Evolutionary conservation across 2,329 filamentous ascomycete species (phyloP).

Genomic region (Trichoderma citrinoviride): DNA sequence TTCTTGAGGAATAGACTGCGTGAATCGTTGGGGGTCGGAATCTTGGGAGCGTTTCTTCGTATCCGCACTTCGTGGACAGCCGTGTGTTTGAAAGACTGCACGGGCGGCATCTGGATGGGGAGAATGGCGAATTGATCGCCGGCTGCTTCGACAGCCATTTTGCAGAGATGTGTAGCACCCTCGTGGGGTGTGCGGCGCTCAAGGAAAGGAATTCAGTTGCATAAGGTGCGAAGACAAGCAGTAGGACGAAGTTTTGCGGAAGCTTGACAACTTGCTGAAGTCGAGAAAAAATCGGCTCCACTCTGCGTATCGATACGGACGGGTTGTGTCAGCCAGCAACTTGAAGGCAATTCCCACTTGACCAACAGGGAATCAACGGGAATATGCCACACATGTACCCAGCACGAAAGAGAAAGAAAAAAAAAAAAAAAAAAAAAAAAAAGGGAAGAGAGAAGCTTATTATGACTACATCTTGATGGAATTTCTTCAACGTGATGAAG

Average conservation of each 20-base stretch:
- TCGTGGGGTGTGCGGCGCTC: background rate
- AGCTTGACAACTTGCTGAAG: background rate
- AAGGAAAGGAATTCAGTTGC: background rate
- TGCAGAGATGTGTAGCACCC: background rate
- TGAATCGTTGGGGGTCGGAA: constrained; percentile 68
- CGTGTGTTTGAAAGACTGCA: constrained; percentile 59
- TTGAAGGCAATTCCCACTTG: background rate
- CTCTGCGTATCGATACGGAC: constrained; percentile 5
- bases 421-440: background rate
- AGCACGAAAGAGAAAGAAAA: background rate
- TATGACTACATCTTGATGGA: background rate
- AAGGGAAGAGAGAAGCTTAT: too few species aligned
- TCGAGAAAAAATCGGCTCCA: constrained; percentile 20
- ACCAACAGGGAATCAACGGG: background rate
- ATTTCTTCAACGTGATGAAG: too few species aligned
- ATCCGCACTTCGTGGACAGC: constrained; percentile 83
- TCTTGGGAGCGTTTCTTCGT: constrained; percentile 76
- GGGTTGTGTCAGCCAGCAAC: background rate
- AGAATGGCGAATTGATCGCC: constrained; percentile 65
- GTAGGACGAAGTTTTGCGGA: constrained; percentile 4
- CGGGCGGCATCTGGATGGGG: constrained; percentile 62
- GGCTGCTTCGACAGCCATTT: constrained; percentile 31
- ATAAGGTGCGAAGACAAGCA: background rate
- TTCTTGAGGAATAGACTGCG: constrained; percentile 91
- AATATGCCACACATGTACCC: too few species aligned